Evolutionary conservation across 2,329 filamentous ascomycete genomes (phyloP).

Genomic region (Sclerotinia nivalis): DNA sequence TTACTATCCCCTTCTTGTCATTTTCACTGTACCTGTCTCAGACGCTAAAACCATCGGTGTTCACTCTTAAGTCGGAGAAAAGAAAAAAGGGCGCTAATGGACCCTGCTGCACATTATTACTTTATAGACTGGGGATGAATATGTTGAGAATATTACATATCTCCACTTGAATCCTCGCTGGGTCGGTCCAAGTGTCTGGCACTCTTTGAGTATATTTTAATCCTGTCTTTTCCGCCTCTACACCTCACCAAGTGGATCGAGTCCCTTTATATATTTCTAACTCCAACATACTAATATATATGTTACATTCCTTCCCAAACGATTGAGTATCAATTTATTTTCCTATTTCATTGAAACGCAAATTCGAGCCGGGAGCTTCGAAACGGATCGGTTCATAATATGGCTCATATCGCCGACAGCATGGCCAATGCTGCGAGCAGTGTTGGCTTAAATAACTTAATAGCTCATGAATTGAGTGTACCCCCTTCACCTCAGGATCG

Average conservation of each 20-base stretch:
- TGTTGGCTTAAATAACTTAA: constrained; percentile 37
- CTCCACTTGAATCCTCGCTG: constrained; percentile 28
- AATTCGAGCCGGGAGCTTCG: constrained; percentile 30
- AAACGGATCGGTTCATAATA: constrained; percentile 26
- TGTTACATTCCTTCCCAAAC: constrained; percentile 12
- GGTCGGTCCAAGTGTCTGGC: constrained; percentile 31
- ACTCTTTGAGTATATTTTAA: constrained; percentile 32
- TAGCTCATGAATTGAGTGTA: constrained; percentile 19
- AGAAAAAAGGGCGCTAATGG: constrained; percentile 19
- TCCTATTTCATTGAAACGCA: constrained; percentile 24
- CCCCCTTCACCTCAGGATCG: constrained; percentile 45
- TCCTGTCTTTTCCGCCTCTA: constrained; percentile 25
- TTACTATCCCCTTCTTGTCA: constrained; percentile 8
- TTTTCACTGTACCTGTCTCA: constrained; percentile 30
- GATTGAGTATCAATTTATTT: constrained; percentile 19
- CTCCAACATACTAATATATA: constrained; percentile 22
- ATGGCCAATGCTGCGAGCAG: constrained; percentile 19
- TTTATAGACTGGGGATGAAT: constrained; percentile 30
- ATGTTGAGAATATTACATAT: constrained; percentile 28
- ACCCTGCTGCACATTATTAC: constrained; percentile 27
- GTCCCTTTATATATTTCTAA: constrained; percentile 28
- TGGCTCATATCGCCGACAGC: constrained; percentile 22
- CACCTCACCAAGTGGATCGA: constrained; percentile 29
- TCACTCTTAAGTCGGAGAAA: constrained; percentile 4
- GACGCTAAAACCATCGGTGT: constrained; percentile 34